Conservation (phyloP, 768 basidiomycete genomes). For the Pisolithus microcarpus region DNA sequence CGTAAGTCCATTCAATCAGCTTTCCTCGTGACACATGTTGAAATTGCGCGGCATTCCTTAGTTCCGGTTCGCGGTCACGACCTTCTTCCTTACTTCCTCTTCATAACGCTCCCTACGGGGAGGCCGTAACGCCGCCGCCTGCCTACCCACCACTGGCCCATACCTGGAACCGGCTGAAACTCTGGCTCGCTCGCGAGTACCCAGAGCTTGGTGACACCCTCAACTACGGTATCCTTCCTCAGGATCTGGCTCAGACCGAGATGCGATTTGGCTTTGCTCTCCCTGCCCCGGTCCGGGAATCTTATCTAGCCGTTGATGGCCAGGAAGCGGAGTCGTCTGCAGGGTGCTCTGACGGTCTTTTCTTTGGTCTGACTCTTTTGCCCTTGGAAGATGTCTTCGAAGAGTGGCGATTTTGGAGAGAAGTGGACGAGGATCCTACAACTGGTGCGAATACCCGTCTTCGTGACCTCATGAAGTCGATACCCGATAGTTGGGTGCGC, state of each 20-base stretch:
- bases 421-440: conserved; percentile 81
- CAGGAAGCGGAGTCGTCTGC: conserved; percentile 89
- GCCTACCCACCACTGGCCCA: conserved; percentile 71
- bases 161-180: conserved; percentile 79
- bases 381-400: conserved; percentile 89
- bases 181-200: conserved; percentile 81
- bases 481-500: conserved; percentile 86
- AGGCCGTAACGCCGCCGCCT: conserved; percentile 29
- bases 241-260: conserved; percentile 76
- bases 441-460: conserved; percentile 76
- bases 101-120: conserved; percentile 47
- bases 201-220: conserved; percentile 94
- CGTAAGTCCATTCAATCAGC: conserved; percentile 30
- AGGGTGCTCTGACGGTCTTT: conserved; percentile 83
- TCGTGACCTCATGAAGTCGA: conserved; percentile 73
- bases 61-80: conserved; percentile 36
- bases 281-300: conserved; percentile 84
- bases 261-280: conserved; percentile 77
- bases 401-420: conserved; percentile 96
- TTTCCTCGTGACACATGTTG: conserved; percentile 2
- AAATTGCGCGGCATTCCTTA: conserved; percentile 3
- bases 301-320: conserved; percentile 82
- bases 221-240: conserved; percentile 80
- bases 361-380: conserved; percentile 91
- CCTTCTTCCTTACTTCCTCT: conserved; percentile 59